Percentiles rank a stretch among this genome's conserved stretches.
Evolutionary conservation across 257 asterid species (phyloP).

Genomic region (Solanum ahanhuiri): DNA sequence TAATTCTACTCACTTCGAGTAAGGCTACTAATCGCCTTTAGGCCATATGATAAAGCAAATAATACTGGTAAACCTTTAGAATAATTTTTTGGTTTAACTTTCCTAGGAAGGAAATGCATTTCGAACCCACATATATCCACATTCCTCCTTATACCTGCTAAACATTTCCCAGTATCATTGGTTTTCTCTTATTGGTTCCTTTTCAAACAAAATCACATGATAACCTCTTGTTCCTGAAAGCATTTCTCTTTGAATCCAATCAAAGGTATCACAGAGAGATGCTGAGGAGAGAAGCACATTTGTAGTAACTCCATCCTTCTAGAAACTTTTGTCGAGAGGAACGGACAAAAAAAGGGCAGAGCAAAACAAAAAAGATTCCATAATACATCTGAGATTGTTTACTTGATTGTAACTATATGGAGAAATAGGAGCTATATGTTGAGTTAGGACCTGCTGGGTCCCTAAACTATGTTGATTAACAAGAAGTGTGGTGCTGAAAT

Average conservation of each 20-base stretch:
- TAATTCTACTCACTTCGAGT: not conserved
- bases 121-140: not conserved
- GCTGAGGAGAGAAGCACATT: not conserved
- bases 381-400: not conserved
- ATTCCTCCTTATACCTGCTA: not conserved
- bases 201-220: not conserved
- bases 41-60: not conserved
- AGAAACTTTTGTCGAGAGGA: not conserved
- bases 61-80: not conserved
- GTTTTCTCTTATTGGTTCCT: not conserved
- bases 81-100: not conserved
- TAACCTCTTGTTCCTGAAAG: not conserved
- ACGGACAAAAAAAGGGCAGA: not conserved
- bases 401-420: not conserved
- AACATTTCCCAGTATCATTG: not conserved
- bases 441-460: not conserved
- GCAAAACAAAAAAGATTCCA: not conserved
- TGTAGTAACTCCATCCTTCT: not conserved
- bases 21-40: not conserved
- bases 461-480: not conserved
- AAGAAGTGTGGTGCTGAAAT: not conserved
- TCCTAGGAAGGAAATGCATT: not conserved
- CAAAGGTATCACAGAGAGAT: not conserved
- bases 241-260: not conserved
- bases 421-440: not conserved